phyloP scores from a whole-genome alignment of 257 asterid genomes.

The Fraxinus pennsylvanica region DNA sequence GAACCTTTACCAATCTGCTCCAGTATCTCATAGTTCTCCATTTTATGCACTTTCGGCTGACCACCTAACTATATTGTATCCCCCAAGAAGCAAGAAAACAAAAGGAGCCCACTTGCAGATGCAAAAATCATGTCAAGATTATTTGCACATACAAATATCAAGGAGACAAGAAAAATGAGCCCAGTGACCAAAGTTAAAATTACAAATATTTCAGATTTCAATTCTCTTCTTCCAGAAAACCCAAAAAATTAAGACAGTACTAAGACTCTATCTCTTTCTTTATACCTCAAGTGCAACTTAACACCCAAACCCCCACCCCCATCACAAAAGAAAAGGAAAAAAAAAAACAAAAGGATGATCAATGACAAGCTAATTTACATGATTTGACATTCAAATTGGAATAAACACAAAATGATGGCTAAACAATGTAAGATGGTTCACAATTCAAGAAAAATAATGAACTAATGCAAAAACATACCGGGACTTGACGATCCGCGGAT shows the following conservation, averaged over 20 bases:
- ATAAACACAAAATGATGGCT: too few relatives aligned
- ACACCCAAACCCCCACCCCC: constrained; percentile 1
- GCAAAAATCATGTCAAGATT: constrained; percentile 10
- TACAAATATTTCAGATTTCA: constrained; percentile 10
- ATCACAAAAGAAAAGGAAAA: too few relatives aligned
- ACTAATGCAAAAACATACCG: constrained; percentile 22
- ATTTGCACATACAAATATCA: neutral
- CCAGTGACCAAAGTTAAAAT: constrained; percentile 16
- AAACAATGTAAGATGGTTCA: too few relatives aligned
- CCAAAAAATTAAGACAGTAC: neutral
- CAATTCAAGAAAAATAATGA: neutral
- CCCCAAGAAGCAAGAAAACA: constrained; percentile 6
- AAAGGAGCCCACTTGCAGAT: constrained; percentile 25
- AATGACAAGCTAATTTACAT: too few relatives aligned
- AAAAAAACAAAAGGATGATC: too few relatives aligned
- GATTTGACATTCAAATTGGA: too few relatives aligned
- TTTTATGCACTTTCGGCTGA: constrained; percentile 28
- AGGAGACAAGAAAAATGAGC: neutral
- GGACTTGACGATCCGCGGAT: constrained; percentile 14
- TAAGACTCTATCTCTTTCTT: constrained; percentile 11
- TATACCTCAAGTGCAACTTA: constrained; percentile 20
- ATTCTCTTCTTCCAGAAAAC: neutral
- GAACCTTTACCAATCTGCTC: constrained; percentile 98
- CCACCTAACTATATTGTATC: constrained; percentile 1
- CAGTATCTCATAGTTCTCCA: constrained; percentile 83